phyloP scores from a whole-genome alignment of 148 eudicot species.

The Oxyria digyna region DNA sequence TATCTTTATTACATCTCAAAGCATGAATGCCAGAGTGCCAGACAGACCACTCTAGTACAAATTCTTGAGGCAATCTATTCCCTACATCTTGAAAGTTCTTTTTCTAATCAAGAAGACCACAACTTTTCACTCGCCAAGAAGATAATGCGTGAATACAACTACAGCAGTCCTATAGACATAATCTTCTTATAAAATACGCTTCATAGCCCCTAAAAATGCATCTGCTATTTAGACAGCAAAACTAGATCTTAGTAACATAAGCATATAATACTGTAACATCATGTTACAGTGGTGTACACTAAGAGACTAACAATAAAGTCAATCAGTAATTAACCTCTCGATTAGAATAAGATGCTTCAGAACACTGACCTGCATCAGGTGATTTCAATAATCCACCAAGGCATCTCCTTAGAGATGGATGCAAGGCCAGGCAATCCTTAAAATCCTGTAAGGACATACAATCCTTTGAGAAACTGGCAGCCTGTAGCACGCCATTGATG shows the following conservation, averaged over 20 bases:
- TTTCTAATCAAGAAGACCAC: background rate
- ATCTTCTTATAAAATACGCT: background rate
- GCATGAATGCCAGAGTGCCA: background rate
- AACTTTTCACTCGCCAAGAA: background rate
- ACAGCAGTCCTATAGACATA: background rate
- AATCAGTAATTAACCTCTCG: background rate
- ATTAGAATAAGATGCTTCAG: background rate
- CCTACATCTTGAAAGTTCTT: background rate
- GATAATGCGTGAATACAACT: background rate
- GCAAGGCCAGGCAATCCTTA: constrained; percentile 47
- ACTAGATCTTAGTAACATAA: background rate
- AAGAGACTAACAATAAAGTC: background rate
- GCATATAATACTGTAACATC: background rate
- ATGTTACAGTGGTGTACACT: background rate
- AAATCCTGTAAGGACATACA: constrained; percentile 69
- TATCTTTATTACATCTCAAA: background rate
- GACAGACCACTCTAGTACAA: background rate
- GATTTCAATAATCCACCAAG: constrained; percentile 60
- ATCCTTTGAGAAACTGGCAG: constrained; percentile 37
- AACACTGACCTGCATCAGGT: constrained; percentile 48
- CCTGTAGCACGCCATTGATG: constrained; percentile 36
- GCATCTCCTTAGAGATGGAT: constrained; percentile 70
- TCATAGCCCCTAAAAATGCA: background rate
- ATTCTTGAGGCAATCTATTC: background rate
- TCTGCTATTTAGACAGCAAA: background rate